Evolutionary conservation across 164 flowering plant species (phyloP).

Genomic region (Dillenia turbinata): DNA sequence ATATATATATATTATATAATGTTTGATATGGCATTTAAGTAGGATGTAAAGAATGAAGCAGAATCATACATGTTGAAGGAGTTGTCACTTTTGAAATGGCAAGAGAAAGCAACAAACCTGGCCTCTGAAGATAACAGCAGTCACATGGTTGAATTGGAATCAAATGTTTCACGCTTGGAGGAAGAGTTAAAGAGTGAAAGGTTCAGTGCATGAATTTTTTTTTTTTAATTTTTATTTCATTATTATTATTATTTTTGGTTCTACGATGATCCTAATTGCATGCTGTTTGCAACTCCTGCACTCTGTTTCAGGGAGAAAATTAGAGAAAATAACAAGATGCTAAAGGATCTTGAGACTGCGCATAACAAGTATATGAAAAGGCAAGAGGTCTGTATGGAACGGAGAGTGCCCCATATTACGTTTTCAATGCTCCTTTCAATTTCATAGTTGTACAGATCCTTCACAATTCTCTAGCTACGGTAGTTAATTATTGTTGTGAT

Average conservation of each 20-base stretch:
- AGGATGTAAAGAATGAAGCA: conserved; percentile 95
- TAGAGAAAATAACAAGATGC: conserved; percentile 34
- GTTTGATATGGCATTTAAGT: no score
- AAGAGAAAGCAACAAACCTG: conserved; percentile 80
- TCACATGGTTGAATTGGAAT: conserved; percentile 49
- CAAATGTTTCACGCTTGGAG: conserved; percentile 51
- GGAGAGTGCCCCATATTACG: neutral
- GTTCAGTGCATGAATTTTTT: conserved; percentile 19
- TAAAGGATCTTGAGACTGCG: conserved; percentile 80
- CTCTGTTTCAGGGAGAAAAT: conserved; percentile 60
- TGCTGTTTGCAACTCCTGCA: neutral
- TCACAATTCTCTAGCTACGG: neutral
- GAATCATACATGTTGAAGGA: conserved; percentile 94
- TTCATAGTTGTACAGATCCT: neutral
- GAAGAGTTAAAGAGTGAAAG: conserved; percentile 67
- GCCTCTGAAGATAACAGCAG: conserved; percentile 61
- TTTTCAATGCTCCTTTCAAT: neutral
- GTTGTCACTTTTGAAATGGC: conserved; percentile 80
- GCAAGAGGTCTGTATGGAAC: conserved; percentile 59
- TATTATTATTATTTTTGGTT: neutral
- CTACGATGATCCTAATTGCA: neutral
- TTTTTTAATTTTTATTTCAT: neutral
- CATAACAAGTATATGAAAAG: conserved; percentile 60
- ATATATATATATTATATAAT: no score
- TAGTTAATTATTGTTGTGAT: neutral